Conservation (phyloP, 228 moss, liverwort and hornwort genomes). For the Sphagnum magellanicum region DNA sequence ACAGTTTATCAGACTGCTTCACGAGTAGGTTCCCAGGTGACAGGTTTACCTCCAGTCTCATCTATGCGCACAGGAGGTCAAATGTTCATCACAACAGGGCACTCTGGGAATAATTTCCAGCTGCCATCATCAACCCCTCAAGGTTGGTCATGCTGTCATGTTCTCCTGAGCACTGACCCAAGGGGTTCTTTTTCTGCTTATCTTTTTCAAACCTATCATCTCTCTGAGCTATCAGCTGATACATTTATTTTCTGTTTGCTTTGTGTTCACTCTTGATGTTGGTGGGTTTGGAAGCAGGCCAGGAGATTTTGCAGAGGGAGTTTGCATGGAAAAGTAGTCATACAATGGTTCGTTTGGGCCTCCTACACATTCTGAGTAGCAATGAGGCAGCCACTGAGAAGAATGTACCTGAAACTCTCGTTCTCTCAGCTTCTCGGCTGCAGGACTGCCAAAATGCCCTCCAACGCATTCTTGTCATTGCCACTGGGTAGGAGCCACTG, state of each 20-base stretch:
- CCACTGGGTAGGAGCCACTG: constrained; percentile 55
- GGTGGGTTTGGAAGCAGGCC: constrained; percentile 15
- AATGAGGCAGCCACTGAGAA: constrained; percentile 52
- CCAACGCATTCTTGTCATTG: constrained; percentile 82
- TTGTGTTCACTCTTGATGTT: not conserved
- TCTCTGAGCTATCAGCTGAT: too few species aligned
- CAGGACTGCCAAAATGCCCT: constrained; percentile 67
- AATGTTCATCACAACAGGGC: constrained; percentile 49
- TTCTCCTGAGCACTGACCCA: too few species aligned
- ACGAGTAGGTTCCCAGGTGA: constrained; percentile 1
- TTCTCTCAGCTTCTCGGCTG: constrained; percentile 68
- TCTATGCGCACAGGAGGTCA: constrained; percentile 97
- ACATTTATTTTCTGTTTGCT: not conserved
- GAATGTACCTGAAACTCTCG: constrained; percentile 75
- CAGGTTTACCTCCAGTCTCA: constrained; percentile 53
- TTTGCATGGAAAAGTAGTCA: constrained; percentile 73
- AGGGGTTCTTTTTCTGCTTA: too few species aligned
- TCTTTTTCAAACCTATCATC: too few species aligned
- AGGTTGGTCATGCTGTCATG: constrained; percentile 16
- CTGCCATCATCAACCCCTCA: constrained; percentile 18
- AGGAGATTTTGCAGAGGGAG: constrained; percentile 28
- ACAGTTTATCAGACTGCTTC: constrained; percentile 15
- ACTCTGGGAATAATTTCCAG: constrained; percentile 14
- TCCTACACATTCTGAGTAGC: constrained; percentile 58
- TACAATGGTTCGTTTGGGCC: constrained; percentile 63